These are phyloP conservation scores for Oldenlandia corymbosa DNA, from an alignment of 257 asterid genomes.

Conservation along the genomic window DNA sequence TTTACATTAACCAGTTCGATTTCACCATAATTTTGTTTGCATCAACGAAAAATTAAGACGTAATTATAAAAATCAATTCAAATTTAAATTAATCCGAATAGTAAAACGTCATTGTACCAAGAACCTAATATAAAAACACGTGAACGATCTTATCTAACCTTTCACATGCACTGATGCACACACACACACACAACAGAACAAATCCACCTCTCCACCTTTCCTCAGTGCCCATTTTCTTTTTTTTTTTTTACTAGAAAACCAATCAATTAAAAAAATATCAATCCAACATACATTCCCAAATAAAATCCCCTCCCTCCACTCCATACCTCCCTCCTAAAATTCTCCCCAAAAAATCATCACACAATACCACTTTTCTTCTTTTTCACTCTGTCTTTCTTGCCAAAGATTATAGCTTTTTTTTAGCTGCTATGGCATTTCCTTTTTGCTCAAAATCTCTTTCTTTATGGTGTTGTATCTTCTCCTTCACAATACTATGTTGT, in stretches of 20 bases:
- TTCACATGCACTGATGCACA: constrained; percentile 46
- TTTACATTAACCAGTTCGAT: too few relatives aligned
- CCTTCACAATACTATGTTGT: constrained; percentile 27
- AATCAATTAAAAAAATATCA: too few relatives aligned
- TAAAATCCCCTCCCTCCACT: background rate
- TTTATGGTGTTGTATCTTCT: constrained; percentile 8
- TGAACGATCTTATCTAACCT: constrained; percentile 14
- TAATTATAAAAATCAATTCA: too few relatives aligned
- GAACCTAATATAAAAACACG: constrained; percentile 11
- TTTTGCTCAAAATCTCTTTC: constrained; percentile 11
- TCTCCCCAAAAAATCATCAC: constrained; percentile 12
- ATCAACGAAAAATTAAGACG: too few relatives aligned
- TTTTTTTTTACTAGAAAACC: too few relatives aligned
- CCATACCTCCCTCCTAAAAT: background rate
- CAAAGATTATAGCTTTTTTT: constrained; percentile 38
- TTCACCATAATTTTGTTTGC: too few relatives aligned
- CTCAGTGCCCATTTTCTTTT: background rate
- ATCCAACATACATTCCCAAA: constrained; percentile 2
- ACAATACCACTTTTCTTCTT: constrained; percentile 1
- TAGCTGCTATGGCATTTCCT: too few relatives aligned
- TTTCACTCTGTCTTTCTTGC: constrained; percentile 4
- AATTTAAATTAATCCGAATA: too few relatives aligned
- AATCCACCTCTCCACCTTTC: constrained; percentile 16
- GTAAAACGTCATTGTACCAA: too few relatives aligned
- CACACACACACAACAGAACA: constrained; percentile 12